Evolutionary conservation across 805 yeast genomes (phyloP).

Genomic region (Candida methanosorbosa): DNA sequence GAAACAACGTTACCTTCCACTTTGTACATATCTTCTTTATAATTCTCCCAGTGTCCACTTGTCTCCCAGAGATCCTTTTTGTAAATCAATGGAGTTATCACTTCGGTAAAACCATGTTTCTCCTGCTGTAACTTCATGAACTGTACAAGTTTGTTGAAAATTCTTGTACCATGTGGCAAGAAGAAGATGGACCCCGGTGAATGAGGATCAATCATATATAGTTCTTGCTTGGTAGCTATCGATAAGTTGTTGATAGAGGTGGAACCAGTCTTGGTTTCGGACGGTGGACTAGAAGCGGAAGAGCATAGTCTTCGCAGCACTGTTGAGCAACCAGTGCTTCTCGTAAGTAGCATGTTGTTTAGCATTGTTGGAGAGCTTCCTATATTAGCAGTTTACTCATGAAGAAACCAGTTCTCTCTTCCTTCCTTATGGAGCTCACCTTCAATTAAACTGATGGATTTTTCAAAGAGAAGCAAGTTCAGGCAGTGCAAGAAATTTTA

Average conservation of each 20-base stretch:
- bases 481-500: too few species aligned
- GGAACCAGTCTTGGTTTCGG: conserved; percentile 18
- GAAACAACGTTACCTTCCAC: conserved; percentile 38
- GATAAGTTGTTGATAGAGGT: conserved; percentile 26
- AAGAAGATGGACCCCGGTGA: conserved; percentile 93
- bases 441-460: too few species aligned
- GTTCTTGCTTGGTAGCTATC: conserved; percentile 58
- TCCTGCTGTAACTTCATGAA: conserved; percentile 84
- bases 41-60: conserved; percentile 95
- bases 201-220: conserved; percentile 68
- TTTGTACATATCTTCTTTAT: conserved; percentile 88
- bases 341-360: too few species aligned
- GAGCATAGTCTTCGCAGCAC: conserved; percentile 5
- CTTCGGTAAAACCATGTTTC: conserved; percentile 82
- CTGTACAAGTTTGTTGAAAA: conserved; percentile 67
- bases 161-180: conserved; percentile 84
- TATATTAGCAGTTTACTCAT: too few species aligned
- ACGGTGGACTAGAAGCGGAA: neutral
- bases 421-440: too few species aligned
- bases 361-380: too few species aligned
- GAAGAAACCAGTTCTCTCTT: too few species aligned
- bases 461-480: too few species aligned
- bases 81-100: conserved; percentile 84
- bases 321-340: too few species aligned
- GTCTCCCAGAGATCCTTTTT: conserved; percentile 78